phyloP scores from a whole-genome alignment of 768 basidiomycete genomes.

The Hortiboletus campestris region DNA sequence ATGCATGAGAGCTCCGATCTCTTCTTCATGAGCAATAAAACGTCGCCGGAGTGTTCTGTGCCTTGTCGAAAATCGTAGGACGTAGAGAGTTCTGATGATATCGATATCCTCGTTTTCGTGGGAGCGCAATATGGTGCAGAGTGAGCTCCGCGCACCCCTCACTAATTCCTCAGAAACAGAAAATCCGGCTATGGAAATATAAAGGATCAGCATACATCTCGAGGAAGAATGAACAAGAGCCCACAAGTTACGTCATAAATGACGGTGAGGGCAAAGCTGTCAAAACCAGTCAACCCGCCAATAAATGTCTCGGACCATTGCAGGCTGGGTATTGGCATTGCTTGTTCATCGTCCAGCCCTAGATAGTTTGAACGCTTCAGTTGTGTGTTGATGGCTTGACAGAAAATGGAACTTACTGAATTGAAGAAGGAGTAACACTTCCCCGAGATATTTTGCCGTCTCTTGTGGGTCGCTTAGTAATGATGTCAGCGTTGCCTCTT shows the following conservation, averaged over 20 bases:
- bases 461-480: background rate
- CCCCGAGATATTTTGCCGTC: background rate
- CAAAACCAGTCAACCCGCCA: background rate
- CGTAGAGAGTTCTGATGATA: background rate
- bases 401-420: background rate
- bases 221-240: background rate
- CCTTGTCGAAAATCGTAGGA: background rate
- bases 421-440: conserved; percentile 6
- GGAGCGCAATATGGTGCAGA: background rate
- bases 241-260: background rate
- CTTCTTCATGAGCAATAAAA: background rate
- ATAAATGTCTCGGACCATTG: background rate
- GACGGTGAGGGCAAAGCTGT: background rate
- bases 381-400: background rate
- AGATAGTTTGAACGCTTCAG: background rate
- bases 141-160: background rate
- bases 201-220: background rate
- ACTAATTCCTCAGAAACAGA: background rate
- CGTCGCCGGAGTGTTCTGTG: background rate
- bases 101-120: background rate
- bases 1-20: background rate
- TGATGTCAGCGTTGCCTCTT: background rate
- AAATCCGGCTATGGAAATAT: background rate
- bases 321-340: background rate
- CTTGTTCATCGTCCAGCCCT: background rate